phyloP scores from a whole-genome alignment of 2,329 filamentous ascomycete genomes.

The Aspergillus sp. region DNA sequence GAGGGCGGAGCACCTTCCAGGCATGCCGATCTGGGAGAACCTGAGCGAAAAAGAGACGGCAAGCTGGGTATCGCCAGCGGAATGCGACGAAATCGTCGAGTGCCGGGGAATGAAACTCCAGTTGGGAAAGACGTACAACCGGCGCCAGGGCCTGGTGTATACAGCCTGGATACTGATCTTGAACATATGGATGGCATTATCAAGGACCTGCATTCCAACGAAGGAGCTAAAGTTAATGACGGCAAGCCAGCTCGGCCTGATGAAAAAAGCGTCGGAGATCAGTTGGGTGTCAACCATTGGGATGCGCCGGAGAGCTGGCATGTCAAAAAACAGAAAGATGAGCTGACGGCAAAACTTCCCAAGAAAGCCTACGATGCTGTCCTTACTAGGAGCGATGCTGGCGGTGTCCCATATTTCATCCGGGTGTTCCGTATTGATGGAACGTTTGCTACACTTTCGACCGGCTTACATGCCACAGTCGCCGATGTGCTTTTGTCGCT shows the following conservation, averaged over 20 bases:
- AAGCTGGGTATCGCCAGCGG: constrained; percentile 34
- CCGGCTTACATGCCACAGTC: constrained; percentile 79
- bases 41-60: constrained; percentile 39
- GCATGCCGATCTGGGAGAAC: constrained; percentile 31
- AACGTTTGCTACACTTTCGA: constrained; percentile 89
- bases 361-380: constrained; percentile 66
- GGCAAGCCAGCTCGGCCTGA: constrained; percentile 34
- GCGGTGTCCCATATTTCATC: constrained; percentile 79
- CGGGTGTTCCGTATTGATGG: constrained; percentile 92
- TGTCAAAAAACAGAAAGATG: constrained; percentile 63
- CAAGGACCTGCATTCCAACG: constrained; percentile 71
- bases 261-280: constrained; percentile 10
- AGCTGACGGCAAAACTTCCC: constrained; percentile 34
- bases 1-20: constrained; percentile 28
- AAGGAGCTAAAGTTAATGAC: constrained; percentile 40
- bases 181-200: constrained; percentile 91
- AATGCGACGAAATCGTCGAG: constrained; percentile 36
- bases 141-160: constrained; percentile 63
- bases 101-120: constrained; percentile 30
- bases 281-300: constrained; percentile 64
- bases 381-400: constrained; percentile 70
- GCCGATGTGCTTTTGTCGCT: constrained; percentile 85
- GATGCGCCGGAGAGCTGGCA: constrained; percentile 97
- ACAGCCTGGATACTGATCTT: constrained; percentile 82
- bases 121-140: constrained; percentile 24